Base-by-base conservation (phyloP, 805 yeast genomes). In the Wickerhamomyces bovis region DNA sequence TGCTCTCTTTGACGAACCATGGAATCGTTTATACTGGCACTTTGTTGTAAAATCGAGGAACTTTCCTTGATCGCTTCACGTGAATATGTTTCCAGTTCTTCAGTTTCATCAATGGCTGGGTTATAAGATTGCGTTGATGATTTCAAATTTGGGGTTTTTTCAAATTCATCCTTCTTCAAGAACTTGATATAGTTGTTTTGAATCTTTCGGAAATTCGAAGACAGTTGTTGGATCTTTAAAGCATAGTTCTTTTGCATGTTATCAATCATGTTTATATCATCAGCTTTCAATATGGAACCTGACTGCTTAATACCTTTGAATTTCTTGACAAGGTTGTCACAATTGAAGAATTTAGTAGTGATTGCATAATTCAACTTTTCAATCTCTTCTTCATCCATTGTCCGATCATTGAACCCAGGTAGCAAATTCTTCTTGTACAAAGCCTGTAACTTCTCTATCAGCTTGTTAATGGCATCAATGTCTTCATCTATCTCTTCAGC, bases 121-220 rank as follows among this genome's bases (percentile, higher is more conserved):
- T 60, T 58, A 22, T 51, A 53, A 3, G 53, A 41, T 5, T 38
- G 16, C 13, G 39, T 26, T n/a, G 41, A 47, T 35, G 44, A 52
- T 31, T 58, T 57, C 12, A 58, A 44, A 19, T 49, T 63, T 4
- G 72, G 71, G 13, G 65, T 48, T 5, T 70, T 70, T 44, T 77
- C 83, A 55, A 76, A 81, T 42, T 86, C 94, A 60, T 87, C 96
- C 52, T 86, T 86, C 54, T 85, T 80, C 48, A 92, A 70, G 54
- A 85, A 86, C 61, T 87, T 85, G 60, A 94, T 81, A 59, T 94
- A 94, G 53, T 85, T 82, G 58, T 92, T 88, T 63, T 94, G 99
- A 56, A 94, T 69, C 60, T 87, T 85, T 44, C 98, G 71, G 66
- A 90, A 94, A 44, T 74, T 76, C 18, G 90, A 77, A 38, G 95